Conservation (phyloP, 805 yeast species). For the Osmozyma mogii region DNA sequence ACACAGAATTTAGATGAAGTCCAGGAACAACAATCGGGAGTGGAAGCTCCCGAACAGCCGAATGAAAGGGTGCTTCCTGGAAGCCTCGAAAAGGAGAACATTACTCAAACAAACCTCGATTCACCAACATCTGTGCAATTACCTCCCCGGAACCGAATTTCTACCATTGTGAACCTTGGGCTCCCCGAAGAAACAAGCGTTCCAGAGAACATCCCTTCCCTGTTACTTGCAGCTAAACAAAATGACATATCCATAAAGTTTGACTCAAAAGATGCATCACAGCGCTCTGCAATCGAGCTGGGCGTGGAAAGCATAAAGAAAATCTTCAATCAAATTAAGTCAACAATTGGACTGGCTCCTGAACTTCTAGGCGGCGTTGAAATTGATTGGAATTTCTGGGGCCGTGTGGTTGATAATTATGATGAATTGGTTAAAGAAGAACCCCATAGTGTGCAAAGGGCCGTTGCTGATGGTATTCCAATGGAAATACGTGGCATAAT, state of each 20-base stretch:
- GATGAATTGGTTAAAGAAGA: slow-evolving; percentile 54
- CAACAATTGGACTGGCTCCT: slow-evolving; percentile 31
- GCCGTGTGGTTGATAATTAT: slow-evolving; percentile 70
- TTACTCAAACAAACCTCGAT: too few species aligned
- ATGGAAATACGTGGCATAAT: slow-evolving; percentile 77
- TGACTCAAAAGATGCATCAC: slow-evolving; percentile 39
- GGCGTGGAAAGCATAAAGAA: slow-evolving; percentile 33
- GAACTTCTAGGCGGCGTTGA: slow-evolving; percentile 13
- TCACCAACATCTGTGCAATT: too few species aligned
- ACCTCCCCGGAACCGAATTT: too few species aligned
- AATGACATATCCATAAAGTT: slow-evolving; percentile 48
- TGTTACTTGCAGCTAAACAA: slow-evolving; percentile 51
- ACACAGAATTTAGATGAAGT: too few species aligned
- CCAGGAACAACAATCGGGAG: too few species aligned
- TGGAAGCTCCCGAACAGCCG: too few species aligned
- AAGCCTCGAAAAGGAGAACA: too few species aligned
- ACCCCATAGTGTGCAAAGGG: slow-evolving; percentile 50
- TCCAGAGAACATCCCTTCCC: too few species aligned
- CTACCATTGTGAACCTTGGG: too few species aligned
- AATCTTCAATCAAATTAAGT: slow-evolving; percentile 40
- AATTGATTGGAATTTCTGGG: slow-evolving; percentile 86
- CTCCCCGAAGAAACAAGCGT: too few species aligned
- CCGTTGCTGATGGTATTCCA: slow-evolving; percentile 72
- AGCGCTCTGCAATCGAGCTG: slow-evolving; percentile 37
- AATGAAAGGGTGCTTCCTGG: too few species aligned